These are phyloP conservation scores for Cercospora sp. DNA, from an alignment of 2,329 filamentous ascomycete species.

Conservation along the genomic window DNA sequence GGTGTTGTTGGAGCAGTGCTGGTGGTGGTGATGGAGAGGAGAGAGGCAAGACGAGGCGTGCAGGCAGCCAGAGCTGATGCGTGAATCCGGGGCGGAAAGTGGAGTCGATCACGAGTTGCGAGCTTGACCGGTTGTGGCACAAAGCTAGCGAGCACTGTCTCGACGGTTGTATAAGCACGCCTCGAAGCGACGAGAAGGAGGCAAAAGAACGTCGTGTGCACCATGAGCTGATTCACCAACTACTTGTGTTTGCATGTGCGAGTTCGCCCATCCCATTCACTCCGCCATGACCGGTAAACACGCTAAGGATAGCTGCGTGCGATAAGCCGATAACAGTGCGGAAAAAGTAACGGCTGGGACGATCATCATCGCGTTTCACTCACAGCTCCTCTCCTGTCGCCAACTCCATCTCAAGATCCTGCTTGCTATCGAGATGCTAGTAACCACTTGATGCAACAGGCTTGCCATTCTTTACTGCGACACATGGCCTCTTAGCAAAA, in stretches of 20 bases:
- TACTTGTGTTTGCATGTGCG: neutral
- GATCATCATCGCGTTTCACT: neutral
- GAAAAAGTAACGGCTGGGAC: neutral
- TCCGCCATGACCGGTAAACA: neutral
- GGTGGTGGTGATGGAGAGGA: neutral
- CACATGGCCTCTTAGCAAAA: neutral
- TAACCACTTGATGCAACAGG: neutral
- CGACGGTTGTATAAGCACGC: neutral
- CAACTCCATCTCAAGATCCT: no score
- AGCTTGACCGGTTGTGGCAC: constrained; percentile 6
- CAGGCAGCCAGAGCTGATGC: constrained; percentile 12
- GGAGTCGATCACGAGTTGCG: constrained; percentile 3
- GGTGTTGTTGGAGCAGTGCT: neutral
- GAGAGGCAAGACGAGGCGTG: constrained; percentile 2
- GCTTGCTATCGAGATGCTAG: no score
- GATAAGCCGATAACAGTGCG: neutral
- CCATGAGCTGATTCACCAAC: neutral
- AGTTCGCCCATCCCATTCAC: neutral
- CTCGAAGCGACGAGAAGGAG: constrained; percentile 10
- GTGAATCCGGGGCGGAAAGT: constrained; percentile 3
- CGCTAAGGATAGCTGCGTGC: neutral
- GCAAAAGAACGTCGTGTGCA: neutral
- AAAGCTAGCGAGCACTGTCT: neutral
- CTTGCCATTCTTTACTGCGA: neutral
- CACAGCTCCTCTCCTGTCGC: neutral